phyloP scores from a whole-genome alignment of 1,139 yeast genomes.

The Fermentozyma sake region DNA sequence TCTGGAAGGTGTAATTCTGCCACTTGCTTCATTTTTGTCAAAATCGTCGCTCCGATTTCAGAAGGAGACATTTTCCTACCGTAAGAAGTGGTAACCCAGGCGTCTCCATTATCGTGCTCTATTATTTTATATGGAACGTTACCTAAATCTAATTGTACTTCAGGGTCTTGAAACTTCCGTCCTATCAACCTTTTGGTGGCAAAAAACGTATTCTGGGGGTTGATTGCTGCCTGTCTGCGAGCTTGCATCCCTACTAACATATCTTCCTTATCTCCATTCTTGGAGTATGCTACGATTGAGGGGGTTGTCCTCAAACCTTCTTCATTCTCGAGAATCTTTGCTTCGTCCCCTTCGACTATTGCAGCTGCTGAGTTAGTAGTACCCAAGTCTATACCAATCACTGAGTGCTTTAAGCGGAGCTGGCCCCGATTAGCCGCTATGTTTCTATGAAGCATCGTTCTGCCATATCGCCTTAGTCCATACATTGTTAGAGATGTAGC shows the following conservation, averaged over 20 bases:
- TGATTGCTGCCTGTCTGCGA: slow-evolving; percentile 60
- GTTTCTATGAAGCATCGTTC: too few species aligned
- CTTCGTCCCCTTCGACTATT: slow-evolving; percentile 46
- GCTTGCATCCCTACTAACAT: slow-evolving; percentile 61
- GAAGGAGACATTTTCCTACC: slow-evolving; percentile 47
- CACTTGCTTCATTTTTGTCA: slow-evolving; percentile 51
- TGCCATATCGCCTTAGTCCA: too few species aligned
- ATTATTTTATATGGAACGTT: slow-evolving; percentile 54
- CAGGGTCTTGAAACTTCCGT: slow-evolving; percentile 55
- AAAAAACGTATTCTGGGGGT: slow-evolving; percentile 65
- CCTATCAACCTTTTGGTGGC: slow-evolving; percentile 77
- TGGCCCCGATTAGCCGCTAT: too few species aligned
- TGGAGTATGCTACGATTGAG: slow-evolving; percentile 58
- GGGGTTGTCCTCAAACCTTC: slow-evolving; percentile 73
- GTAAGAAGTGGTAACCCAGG: slow-evolving; percentile 46
- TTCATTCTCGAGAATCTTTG: slow-evolving; percentile 60
- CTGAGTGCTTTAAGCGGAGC: too few species aligned
- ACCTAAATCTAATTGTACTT: slow-evolving; percentile 57
- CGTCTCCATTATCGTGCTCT: slow-evolving; percentile 55
- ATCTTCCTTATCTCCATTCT: slow-evolving; percentile 21
- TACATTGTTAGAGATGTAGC: too few species aligned
- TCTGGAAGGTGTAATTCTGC: slow-evolving; percentile 46
- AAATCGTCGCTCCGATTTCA: slow-evolving; percentile 50
- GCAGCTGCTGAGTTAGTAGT: slow-evolving; percentile 85
- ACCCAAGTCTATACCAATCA: slow-evolving; percentile 75